phyloP scores from a whole-genome alignment of 2,329 filamentous ascomycete genomes.

The Fonsecaea monophora region DNA sequence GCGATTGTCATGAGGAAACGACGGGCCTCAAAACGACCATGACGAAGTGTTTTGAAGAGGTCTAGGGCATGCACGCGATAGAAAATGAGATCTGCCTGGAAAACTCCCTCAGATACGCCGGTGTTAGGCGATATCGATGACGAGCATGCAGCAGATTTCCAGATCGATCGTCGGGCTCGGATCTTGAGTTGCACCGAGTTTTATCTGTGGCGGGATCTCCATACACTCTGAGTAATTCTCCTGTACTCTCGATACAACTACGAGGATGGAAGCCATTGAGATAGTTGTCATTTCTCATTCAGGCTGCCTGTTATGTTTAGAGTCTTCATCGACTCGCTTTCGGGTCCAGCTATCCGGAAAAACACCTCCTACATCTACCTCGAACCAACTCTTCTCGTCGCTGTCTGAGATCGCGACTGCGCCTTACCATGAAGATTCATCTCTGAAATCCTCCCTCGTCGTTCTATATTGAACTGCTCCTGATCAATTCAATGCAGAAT shows the following conservation, averaged over 20 bases:
- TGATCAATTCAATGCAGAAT: slow-evolving; percentile 36
- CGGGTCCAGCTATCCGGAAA: background rate
- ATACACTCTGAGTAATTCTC: no score
- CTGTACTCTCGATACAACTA: no score
- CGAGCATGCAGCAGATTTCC: background rate
- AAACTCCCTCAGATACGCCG: background rate
- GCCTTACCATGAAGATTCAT: background rate
- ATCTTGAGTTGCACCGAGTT: background rate
- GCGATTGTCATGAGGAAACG: slow-evolving; percentile 27
- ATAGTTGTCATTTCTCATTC: no score
- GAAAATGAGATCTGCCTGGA: slow-evolving; percentile 24
- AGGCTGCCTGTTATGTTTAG: background rate
- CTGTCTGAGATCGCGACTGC: background rate
- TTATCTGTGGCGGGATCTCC: background rate
- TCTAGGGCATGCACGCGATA: slow-evolving; percentile 8
- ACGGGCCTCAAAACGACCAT: slow-evolving; percentile 1
- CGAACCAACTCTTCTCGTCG: background rate
- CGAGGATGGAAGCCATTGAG: no score
- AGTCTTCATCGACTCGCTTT: background rate
- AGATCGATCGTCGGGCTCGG: slow-evolving; percentile 15
- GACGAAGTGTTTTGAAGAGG: slow-evolving; percentile 2
- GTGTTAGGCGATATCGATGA: slow-evolving; percentile 18
- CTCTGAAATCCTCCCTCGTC: background rate
- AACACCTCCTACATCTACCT: background rate
- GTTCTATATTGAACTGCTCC: slow-evolving; percentile 26